phyloP scores from a whole-genome alignment of 2,329 filamentous ascomycete genomes.

The Clarireedia hainanense region DNA sequence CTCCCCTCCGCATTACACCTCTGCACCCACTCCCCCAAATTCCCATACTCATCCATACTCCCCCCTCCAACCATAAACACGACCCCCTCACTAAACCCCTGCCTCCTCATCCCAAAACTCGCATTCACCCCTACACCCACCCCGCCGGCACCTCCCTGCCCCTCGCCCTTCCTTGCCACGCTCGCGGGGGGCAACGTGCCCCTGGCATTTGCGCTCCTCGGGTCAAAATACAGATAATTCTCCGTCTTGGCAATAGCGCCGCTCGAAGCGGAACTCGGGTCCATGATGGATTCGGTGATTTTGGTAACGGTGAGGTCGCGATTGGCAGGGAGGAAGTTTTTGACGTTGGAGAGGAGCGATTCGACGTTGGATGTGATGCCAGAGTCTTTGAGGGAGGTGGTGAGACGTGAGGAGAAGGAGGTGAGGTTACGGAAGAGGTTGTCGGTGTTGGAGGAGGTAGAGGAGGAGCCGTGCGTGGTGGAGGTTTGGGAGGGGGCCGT shows the following conservation, averaged over 20 bases:
- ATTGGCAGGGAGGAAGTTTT: constrained; percentile 95
- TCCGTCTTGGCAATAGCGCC: constrained; percentile 95
- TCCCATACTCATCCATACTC: constrained; percentile 98
- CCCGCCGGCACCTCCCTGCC: constrained; percentile 37
- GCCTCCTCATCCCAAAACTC: constrained; percentile 82
- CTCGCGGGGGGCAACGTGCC: constrained; percentile 83
- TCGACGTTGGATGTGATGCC: constrained; percentile 83
- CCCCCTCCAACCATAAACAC: constrained; percentile 95
- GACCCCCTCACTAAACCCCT: constrained; percentile 83
- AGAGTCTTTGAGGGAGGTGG: constrained; percentile 88
- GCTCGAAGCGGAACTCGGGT: constrained; percentile 80
- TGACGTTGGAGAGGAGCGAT: constrained; percentile 88
- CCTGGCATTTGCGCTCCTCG: constrained; percentile 82
- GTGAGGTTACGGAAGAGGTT: constrained; percentile 92
- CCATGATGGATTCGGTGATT: constrained; percentile 97
- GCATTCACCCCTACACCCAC: constrained; percentile 57
- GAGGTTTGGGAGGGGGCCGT: constrained; percentile 53
- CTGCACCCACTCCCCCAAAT: constrained; percentile 91
- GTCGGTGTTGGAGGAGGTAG: constrained; percentile 31
- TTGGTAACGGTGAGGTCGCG: constrained; percentile 95
- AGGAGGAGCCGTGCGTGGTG: constrained; percentile 51
- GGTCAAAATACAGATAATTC: constrained; percentile 95
- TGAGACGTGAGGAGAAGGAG: constrained; percentile 82
- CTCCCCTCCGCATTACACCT: constrained; percentile 48
- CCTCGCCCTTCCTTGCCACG: constrained; percentile 40